Evolutionary conservation across 768 basidiomycete species (phyloP), one percentile per base, ranked within the genome.

Genomic region (Saitozyma podzolica): DNA sequence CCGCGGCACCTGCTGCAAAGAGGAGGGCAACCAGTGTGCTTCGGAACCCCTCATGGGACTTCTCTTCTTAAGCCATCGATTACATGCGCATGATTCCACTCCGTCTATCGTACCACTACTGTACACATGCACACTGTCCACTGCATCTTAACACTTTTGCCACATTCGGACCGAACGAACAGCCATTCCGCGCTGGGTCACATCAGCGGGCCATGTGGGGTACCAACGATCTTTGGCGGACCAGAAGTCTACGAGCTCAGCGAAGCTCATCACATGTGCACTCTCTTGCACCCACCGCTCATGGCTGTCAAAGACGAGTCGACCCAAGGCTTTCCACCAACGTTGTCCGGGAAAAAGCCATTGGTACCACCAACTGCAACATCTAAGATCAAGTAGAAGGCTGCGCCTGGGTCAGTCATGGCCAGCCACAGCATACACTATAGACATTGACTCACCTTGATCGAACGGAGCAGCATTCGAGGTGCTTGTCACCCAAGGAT

Each of bases 281-380:
- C 39, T 47, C 42, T 2, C 60, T 47, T 43, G 48, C 14, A 49
- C 56, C 9, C 43, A 58, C 56, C 81, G 11, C 65, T 63, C 72
- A 73, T 65, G 3, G 71, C 68, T 6, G 54, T 60, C 14, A 49
- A 17, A 9, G 70, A 69, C 6, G 64, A 59, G 57, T 72, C 73
- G 37, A 70, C 59, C 74, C 74, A 76, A 14, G 74, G 74, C 58
- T 73, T 76, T 10, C 45, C 50, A 11, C 89, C 90, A 37, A 89
- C 84, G 8, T 81, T 84, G 74, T 94, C 92, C 8, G 89, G 89
- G 85, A 92, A 93, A 89, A 89, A 92, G 29, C 86, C 90, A 63
- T 84, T 90, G 43, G 89, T 90, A 3, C 87, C 87, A 8, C 91
- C 91, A 8, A 85, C 89, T 4, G 87, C 89, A 42, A 93, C 84